Evolutionary conservation across 1,284 basidiomycete genomes (phyloP), one percentile per base, ranked within the genome.

Genomic region (Trametes polyzona): DNA sequence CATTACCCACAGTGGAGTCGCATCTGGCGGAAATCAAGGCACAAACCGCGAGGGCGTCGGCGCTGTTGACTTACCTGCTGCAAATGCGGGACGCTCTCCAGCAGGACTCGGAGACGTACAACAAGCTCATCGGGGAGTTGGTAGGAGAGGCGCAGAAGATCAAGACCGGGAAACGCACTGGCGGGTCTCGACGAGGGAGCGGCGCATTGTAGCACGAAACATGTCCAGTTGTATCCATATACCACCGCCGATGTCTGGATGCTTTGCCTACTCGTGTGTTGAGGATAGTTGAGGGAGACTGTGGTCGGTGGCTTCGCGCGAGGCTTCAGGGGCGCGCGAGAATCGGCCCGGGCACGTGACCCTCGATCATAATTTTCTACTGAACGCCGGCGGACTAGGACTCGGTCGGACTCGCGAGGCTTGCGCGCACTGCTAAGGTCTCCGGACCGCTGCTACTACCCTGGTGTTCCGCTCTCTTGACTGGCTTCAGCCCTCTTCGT

Each of bases 91-190:
- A 96, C 64, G 86, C 90, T 21, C 75, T 95, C 62, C 87, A 90
- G 65, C 92, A 96, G 71, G 93, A 96, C 69, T 90, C 89, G 36
- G 92, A 93, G 70, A 92, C 86, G 36, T 93, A 93, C 68, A 92
- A 93, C 70, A 84, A 83, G 27, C 74, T 92, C 35, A 93, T 93
- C 58, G 91, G 85, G 44, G 91, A 90, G 69, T 74, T 93, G 48
- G 89, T 93, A n/a, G 83, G 83, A 46, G 89, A 92, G 70, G 91
- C 91, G 26, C 90, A 92, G 69, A 92, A 88, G 71, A 81, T 85
- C 54, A 90, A 89, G 67, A 82, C 83, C 4, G 82, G 83, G 17
- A 87, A 86, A 53, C 65, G 69, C 32, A 67, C 69, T 64, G 76
- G 78, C 74, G 59, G 73, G 69, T 62, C 72, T 75, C 78, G 82